A percentile compares a stretch with the other conserved stretches of the same genome.
phyloP scores from a whole-genome alignment of 768 basidiomycete genomes.

The Auriculariales sp. region DNA sequence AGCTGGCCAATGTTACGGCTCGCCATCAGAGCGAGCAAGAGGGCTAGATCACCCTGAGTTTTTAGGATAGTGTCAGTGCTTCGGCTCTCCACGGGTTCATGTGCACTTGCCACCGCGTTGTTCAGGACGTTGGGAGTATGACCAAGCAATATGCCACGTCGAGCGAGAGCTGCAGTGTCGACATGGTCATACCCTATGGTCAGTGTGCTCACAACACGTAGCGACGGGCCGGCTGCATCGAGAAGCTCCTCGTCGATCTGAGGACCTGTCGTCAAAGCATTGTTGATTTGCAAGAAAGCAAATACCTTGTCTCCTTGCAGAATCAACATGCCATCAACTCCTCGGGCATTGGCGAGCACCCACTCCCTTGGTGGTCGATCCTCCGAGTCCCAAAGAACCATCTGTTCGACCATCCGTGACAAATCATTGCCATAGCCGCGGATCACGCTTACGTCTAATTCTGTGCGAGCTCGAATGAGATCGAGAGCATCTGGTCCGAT shows the following conservation, averaged over 20 bases:
- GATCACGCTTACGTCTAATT: neutral
- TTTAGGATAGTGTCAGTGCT: too few species aligned
- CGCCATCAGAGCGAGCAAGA: slow-evolving; percentile 92
- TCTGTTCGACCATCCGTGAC: neutral
- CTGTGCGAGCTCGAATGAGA: neutral
- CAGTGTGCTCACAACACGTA: slow-evolving; percentile 82
- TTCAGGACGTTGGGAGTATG: slow-evolving; percentile 91
- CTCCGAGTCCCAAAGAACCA: neutral
- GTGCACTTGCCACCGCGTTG: slow-evolving; percentile 55
- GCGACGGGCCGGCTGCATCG: slow-evolving; percentile 55
- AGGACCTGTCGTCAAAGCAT: too few species aligned
- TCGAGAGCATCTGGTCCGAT: neutral
- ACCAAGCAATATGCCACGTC: slow-evolving; percentile 57
- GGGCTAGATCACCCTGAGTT: slow-evolving; percentile 72
- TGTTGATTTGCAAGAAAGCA: too few species aligned
- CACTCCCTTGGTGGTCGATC: slow-evolving; percentile 28
- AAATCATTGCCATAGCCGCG: neutral
- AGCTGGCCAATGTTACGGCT: slow-evolving; percentile 59
- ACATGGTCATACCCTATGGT: slow-evolving; percentile 92
- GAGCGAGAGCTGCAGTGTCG: slow-evolving; percentile 41
- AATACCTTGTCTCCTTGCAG: slow-evolving; percentile 69
- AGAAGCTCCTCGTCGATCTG: slow-evolving; percentile 69
- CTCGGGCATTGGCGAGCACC: slow-evolving; percentile 56
- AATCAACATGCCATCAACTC: slow-evolving; percentile 41
- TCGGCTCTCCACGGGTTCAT: neutral